A percentile compares a stretch with the other conserved stretches of the same genome.
phyloP scores from a whole-genome alignment of 1,139 yeast species.

The Candida albicans region DNA sequence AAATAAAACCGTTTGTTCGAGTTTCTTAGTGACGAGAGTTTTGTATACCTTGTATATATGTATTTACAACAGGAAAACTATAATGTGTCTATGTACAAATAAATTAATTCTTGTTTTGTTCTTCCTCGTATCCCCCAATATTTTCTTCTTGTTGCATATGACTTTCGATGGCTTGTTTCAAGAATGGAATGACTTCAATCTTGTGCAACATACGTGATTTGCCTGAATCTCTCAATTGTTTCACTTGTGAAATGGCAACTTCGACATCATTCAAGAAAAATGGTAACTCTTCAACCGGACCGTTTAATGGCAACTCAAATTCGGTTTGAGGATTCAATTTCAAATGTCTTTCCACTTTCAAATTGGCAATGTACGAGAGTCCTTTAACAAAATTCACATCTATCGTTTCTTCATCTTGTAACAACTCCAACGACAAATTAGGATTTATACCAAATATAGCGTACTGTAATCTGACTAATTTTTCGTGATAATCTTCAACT shows the following conservation, averaged over 20 bases:
- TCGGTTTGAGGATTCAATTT: conserved; percentile 20
- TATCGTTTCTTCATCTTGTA: conserved; percentile 49
- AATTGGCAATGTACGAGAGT: conserved; percentile 60
- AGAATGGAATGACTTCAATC: conserved; percentile 44
- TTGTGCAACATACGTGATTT: conserved; percentile 31
- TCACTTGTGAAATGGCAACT: conserved; percentile 56
- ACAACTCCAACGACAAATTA: conserved; percentile 38
- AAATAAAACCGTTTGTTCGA: conserved; percentile 8
- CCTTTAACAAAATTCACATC: conserved; percentile 62
- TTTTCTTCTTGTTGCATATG: conserved; percentile 18
- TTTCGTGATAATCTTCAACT: conserved; percentile 61
- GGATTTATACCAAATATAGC: conserved; percentile 78
- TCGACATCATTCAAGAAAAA: conserved; percentile 45
- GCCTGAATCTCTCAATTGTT: conserved; percentile 39
- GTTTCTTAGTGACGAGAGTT: neutral
- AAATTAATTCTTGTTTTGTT: neutral
- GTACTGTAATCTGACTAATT: conserved; percentile 72
- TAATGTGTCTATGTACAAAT: neutral
- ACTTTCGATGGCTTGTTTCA: conserved; percentile 32
- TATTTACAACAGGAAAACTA: conserved; percentile 2
- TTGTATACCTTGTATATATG: neutral
- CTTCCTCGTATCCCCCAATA: conserved; percentile 7
- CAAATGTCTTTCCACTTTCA: conserved; percentile 51
- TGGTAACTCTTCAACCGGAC: conserved; percentile 44
- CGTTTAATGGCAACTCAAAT: conserved; percentile 35